Base-by-base conservation (phyloP, 2,329 filamentous ascomycete species). In the Acrodontium crateriforme region DNA sequence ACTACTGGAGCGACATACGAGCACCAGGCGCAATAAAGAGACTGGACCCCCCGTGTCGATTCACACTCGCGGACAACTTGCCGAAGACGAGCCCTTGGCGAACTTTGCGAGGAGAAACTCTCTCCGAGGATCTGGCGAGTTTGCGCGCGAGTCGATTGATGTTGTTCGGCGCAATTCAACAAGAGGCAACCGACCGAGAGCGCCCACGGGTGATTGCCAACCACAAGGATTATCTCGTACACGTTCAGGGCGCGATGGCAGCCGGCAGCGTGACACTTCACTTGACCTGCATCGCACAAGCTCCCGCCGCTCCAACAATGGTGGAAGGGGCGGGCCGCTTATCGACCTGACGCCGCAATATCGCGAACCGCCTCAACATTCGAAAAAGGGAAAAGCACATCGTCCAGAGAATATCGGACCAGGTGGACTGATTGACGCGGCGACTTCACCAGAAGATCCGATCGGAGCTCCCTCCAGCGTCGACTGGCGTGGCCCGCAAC, bases 301-400 rank as follows among this genome's bases (percentile, higher is more conserved):
- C n/a, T 68, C 67, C 2, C 40, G 32, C 29, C 28, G 25, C 27
- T n/a, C n/a, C n/a, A n/a, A n/a, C n/a, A n/a, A n/a, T n/a, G n/a
- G 44, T 5, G 47, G 52, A 14, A 56, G 52, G 41, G 62, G 63
- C 3, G 72, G 71, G 36, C 77, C 78, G 2, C 61, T 84, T 5
- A 55, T 84, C 16, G 78, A 80, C 43, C 62, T 83, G 21, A 74
- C 72, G 0, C 71, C 73, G 0, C 60, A 63, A 26, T 78, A 75
- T 44, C 62, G 66, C 27, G 74, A 78, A 36, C 65, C 74, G 5
- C 74, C 74, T 11, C 63, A 75, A 49, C 64, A 65, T 44, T 53
- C 59, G 29, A 60, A 59, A 25, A 65, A 67, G 26, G 60, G 64
- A 10, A 65, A 64, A 34, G 71, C 69, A 3, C 59, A 50, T 43